A percentile compares a stretch with the other conserved stretches of the same genome.
Conservation (phyloP, 2,329 filamentous ascomycete genomes). For the Tolypocladium tropicale region DNA sequence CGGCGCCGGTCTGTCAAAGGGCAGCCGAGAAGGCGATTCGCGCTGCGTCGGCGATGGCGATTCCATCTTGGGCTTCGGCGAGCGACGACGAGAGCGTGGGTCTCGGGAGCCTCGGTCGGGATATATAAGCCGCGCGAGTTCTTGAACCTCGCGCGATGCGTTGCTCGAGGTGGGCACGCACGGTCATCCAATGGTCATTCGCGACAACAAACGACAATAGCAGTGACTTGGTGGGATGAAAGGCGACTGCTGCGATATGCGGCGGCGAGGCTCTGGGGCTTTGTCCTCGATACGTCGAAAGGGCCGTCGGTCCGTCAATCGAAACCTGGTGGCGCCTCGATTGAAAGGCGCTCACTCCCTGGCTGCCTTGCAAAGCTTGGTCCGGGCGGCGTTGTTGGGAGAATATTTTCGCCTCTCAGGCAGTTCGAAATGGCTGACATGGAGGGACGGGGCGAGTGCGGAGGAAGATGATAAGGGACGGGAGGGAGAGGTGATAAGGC, state of each 20-base stretch:
- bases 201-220: not conserved
- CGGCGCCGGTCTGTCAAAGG: conserved; percentile 1
- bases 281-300: not conserved
- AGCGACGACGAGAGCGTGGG: not conserved
- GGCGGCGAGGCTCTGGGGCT: not conserved
- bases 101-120: not conserved
- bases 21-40: not conserved
- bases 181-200: not conserved
- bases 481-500: not conserved
- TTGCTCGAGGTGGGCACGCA: not conserved
- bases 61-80: not conserved
- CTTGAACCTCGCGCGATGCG: not conserved
- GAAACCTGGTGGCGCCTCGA: not conserved
- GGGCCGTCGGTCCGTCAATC: not conserved
- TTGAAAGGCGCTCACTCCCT: not conserved
- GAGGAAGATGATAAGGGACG: not conserved
- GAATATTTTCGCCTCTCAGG: not conserved
- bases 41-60: not conserved
- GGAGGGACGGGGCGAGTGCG: not conserved
- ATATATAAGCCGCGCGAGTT: not conserved
- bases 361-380: not conserved
- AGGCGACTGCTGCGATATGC: not conserved
- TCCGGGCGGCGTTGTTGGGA: not conserved
- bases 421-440: not conserved
- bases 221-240: not conserved